A percentile compares a stretch with the other conserved stretches of the same genome.
These are phyloP conservation scores for Allomyces macrogynus DNA, from an alignment of 192 early-diverging fungal species.

Conservation along the genomic window DNA sequence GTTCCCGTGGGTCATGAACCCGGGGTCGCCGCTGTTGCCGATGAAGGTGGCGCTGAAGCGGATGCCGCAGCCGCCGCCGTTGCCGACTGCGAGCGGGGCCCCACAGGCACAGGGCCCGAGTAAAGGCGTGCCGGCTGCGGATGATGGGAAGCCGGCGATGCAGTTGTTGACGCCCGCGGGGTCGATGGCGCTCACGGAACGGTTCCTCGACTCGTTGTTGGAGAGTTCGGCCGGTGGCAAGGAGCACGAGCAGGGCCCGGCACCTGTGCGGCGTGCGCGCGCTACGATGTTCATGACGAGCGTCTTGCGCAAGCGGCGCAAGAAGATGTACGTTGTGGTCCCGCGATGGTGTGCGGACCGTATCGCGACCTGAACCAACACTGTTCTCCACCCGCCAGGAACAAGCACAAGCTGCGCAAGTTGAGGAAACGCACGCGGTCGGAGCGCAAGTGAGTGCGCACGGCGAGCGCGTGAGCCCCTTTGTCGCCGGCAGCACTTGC, in stretches of 20 bases:
- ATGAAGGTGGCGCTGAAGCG: background rate
- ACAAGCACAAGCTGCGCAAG: conserved; percentile 1
- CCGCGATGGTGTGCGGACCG: no score
- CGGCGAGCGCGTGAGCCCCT: background rate
- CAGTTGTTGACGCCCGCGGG: background rate
- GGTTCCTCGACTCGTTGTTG: no score
- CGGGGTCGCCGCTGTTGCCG: no score
- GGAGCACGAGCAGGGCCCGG: no score
- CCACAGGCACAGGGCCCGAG: no score
- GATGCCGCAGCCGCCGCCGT: background rate
- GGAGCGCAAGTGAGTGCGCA: background rate
- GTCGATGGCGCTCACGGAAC: no score
- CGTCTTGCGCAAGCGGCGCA: background rate
- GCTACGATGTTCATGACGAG: background rate
- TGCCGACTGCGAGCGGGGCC: background rate
- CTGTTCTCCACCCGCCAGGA: background rate
- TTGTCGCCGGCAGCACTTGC: no score
- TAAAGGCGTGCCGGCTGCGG: background rate
- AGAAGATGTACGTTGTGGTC: background rate
- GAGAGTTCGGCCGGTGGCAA: no score
- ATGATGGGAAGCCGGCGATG: background rate
- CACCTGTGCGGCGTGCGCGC: background rate
- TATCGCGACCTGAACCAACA: no score
- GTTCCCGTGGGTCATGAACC: background rate
- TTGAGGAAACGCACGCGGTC: background rate